A percentile compares a stretch with the other conserved stretches of the same genome.
phyloP scores from a whole-genome alignment of 1,284 basidiomycete species.

The Sporisorium graminicola region DNA sequence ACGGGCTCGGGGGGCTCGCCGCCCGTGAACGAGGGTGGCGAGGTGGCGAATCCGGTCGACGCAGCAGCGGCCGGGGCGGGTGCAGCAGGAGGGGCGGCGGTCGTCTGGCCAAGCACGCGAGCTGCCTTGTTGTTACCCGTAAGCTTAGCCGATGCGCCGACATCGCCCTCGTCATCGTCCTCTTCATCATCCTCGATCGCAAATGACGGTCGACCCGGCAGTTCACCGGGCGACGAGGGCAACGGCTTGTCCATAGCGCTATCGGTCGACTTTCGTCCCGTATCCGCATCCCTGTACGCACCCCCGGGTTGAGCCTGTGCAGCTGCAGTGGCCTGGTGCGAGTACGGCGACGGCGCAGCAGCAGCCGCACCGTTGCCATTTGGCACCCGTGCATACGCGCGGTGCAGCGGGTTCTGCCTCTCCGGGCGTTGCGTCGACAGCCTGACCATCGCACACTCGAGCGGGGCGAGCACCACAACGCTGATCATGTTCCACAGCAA shows the following conservation, averaged over 20 bases:
- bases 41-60: slow-evolving; percentile 1
- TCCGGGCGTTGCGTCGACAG: slow-evolving; percentile 64
- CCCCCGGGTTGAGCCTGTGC: slow-evolving; percentile 45
- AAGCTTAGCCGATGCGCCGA: slow-evolving; percentile 9
- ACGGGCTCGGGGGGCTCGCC: slow-evolving; percentile 66
- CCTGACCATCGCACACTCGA: slow-evolving; percentile 65
- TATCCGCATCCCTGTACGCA: slow-evolving; percentile 29
- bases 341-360: slow-evolving; percentile 46
- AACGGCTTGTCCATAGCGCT: slow-evolving; percentile 42
- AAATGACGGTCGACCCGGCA: slow-evolving; percentile 52
- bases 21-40: slow-evolving; percentile 29
- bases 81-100: neutral
- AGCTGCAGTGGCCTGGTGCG: slow-evolving; percentile 59
- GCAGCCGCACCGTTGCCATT: slow-evolving; percentile 3
- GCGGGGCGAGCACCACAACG: slow-evolving; percentile 57
- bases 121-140: slow-evolving; percentile 17
- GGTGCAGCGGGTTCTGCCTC: slow-evolving; percentile 63
- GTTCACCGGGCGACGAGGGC: slow-evolving; percentile 38
- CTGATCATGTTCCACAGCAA: slow-evolving; percentile 58
- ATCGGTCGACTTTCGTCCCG: slow-evolving; percentile 31
- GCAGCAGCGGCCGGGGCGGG: neutral
- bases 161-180: slow-evolving; percentile 48
- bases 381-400: slow-evolving; percentile 57
- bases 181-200: slow-evolving; percentile 62
- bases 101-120: slow-evolving; percentile 22